Conservation (phyloP, 106 monocot genomes). For the Dendrobium chrysotoxum region DNA sequence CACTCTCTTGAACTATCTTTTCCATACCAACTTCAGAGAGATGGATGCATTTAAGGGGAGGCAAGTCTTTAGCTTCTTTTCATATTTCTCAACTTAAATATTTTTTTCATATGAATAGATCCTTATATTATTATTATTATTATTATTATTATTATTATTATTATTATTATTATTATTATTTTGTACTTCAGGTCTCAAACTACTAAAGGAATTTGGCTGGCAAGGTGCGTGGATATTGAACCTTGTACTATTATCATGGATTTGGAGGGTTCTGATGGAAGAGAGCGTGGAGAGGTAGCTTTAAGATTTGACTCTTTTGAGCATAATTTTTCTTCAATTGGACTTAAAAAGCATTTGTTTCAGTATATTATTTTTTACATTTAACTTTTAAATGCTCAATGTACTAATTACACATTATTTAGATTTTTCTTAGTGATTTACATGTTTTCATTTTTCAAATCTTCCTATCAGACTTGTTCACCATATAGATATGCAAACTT, state of each 20-base stretch:
- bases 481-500: not conserved
- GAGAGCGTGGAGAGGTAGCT: conserved; percentile 86
- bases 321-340: not conserved
- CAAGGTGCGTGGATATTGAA: conserved; percentile 60
- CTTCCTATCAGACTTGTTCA: not conserved
- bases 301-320: not conserved
- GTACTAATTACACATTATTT: not conserved
- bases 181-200: conserved; percentile 69
- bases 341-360: not conserved
- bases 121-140: too few relatives aligned
- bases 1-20: conserved; percentile 92
- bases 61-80: conserved; percentile 25
- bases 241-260: conserved; percentile 95
- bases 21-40: conserved; percentile 77
- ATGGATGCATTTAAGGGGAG: conserved; percentile 94
- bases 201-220: conserved; percentile 96
- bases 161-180: not conserved
- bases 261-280: conserved; percentile 95
- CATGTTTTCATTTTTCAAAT: not conserved
- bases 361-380: not conserved
- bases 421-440: not conserved
- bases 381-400: not conserved
- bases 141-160: not conserved
- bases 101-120: not conserved
- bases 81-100: not conserved